Evolutionary conservation across 257 asterid species (phyloP).

Genomic region (Handroanthus guayacan): DNA sequence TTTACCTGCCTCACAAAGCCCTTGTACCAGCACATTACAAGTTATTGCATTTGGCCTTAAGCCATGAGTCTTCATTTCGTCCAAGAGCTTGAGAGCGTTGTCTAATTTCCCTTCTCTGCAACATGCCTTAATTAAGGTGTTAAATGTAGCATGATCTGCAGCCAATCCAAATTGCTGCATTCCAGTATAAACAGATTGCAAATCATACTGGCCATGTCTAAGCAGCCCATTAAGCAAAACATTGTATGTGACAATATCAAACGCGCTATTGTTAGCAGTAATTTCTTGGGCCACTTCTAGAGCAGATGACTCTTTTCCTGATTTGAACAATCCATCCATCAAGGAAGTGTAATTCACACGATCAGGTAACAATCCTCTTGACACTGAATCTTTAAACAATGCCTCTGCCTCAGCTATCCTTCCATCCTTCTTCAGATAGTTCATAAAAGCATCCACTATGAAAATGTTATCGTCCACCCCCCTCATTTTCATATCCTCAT

Average conservation of each 20-base stretch:
- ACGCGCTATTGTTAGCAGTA: slow-evolving; percentile 56
- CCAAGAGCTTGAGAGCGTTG: slow-evolving; percentile 58
- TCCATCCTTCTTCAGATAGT: slow-evolving; percentile 67
- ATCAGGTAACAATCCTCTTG: slow-evolving; percentile 72
- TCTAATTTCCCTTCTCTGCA: slow-evolving; percentile 75
- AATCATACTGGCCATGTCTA: slow-evolving; percentile 65
- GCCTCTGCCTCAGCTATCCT: slow-evolving; percentile 68
- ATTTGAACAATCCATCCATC: slow-evolving; percentile 87
- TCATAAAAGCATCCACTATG: slow-evolving; percentile 68
- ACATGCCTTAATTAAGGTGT: slow-evolving; percentile 69
- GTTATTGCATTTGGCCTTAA: slow-evolving; percentile 70
- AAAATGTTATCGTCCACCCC: slow-evolving; percentile 66
- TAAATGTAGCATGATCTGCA: slow-evolving; percentile 79
- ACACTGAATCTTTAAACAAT: slow-evolving; percentile 53
- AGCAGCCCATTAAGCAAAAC: slow-evolving; percentile 79
- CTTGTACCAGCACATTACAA: slow-evolving; percentile 65
- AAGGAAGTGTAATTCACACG: slow-evolving; percentile 78
- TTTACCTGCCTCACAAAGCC: slow-evolving; percentile 77
- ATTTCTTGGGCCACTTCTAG: slow-evolving; percentile 74
- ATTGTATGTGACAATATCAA: slow-evolving; percentile 75
- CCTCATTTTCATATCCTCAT: slow-evolving; percentile 67
- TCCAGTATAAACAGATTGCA: slow-evolving; percentile 65
- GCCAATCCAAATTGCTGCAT: slow-evolving; percentile 63
- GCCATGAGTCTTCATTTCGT: slow-evolving; percentile 70
- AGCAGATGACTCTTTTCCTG: slow-evolving; percentile 77